These are phyloP conservation scores for Citrus inodora DNA, from an alignment of 345 rosid species.

Conservation along the genomic window DNA sequence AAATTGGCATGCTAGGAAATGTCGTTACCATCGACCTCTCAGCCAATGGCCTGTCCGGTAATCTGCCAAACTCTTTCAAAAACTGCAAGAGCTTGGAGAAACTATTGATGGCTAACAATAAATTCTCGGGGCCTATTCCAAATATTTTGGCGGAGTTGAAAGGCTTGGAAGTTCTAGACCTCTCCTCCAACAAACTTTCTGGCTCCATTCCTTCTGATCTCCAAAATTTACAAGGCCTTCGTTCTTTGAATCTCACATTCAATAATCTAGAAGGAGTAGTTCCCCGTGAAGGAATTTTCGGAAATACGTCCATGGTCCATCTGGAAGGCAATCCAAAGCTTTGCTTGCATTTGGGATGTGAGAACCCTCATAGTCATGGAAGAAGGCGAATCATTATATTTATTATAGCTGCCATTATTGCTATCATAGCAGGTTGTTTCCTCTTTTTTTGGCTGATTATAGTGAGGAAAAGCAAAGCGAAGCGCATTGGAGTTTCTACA, in stretches of 20 bases:
- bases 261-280: conserved; percentile 43
- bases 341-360: neutral
- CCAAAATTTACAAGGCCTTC: conserved; percentile 30
- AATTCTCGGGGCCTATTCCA: conserved; percentile 39
- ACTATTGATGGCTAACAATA: conserved; percentile 36
- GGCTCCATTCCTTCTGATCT: conserved; percentile 42
- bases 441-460: conserved; percentile 11
- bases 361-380: neutral
- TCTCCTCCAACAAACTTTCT: conserved; percentile 44
- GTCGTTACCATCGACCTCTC: conserved; percentile 45
- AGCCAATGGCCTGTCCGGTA: conserved; percentile 34
- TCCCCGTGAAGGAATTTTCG: conserved; percentile 32
- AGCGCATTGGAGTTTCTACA: neutral
- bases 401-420: conserved; percentile 15
- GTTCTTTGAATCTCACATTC: conserved; percentile 44
- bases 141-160: conserved; percentile 27
- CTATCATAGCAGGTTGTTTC: conserved; percentile 9
- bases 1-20: conserved; percentile 26
- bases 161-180: conserved; percentile 41
- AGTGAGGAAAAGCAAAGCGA: conserved; percentile 19
- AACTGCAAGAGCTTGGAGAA: conserved; percentile 47
- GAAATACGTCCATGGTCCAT: conserved; percentile 9
- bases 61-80: conserved; percentile 36
- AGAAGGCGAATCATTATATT: conserved; percentile 7
- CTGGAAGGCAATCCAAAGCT: conserved; percentile 11